phyloP scores from a whole-genome alignment of 179 eudicot genomes.

The Amaranthus tricolor region DNA sequence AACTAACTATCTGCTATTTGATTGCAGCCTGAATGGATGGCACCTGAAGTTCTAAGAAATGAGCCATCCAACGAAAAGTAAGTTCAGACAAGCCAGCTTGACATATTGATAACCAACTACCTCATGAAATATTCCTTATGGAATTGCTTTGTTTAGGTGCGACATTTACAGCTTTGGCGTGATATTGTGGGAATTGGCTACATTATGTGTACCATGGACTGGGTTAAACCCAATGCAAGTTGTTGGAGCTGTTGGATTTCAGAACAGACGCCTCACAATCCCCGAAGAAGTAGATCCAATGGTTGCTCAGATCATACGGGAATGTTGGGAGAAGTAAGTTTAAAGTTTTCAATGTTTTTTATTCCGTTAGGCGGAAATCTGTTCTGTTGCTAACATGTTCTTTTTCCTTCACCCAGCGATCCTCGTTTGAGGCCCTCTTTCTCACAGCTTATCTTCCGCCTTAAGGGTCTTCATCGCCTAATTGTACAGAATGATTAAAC shows the following conservation, averaged over 20 bases:
- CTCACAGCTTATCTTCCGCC: slow-evolving; percentile 68
- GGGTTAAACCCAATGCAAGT: slow-evolving; percentile 98
- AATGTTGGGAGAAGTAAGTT: slow-evolving; percentile 84
- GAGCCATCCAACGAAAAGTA: slow-evolving; percentile 96
- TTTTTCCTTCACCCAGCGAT: slow-evolving; percentile 42
- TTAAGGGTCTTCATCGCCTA: slow-evolving; percentile 60
- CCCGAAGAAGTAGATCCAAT: slow-evolving; percentile 66
- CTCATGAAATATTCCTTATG: slow-evolving; percentile 11
- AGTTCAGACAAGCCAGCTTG: slow-evolving; percentile 29
- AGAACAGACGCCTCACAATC: slow-evolving; percentile 67
- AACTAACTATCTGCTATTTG: slow-evolving; percentile 27
- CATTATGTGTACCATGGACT: slow-evolving; percentile 81
- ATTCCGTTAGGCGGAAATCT: too few species aligned
- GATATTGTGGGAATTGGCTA: slow-evolving; percentile 91
- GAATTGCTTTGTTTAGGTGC: slow-evolving; percentile 47
- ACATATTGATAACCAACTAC: background rate
- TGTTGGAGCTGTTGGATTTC: slow-evolving; percentile 95
- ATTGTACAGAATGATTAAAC: slow-evolving; percentile 33
- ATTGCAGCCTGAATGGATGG: slow-evolving; percentile 99
- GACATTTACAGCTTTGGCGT: slow-evolving; percentile 98
- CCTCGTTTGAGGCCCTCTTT: slow-evolving; percentile 76
- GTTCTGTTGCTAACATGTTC: slow-evolving; percentile 17
- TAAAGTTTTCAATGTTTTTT: background rate
- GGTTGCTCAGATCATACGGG: slow-evolving; percentile 61
- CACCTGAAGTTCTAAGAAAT: slow-evolving; percentile 92